Conservation (phyloP, 2,329 filamentous ascomycete species). For the Neophaeococcomyces mojaviensis region DNA sequence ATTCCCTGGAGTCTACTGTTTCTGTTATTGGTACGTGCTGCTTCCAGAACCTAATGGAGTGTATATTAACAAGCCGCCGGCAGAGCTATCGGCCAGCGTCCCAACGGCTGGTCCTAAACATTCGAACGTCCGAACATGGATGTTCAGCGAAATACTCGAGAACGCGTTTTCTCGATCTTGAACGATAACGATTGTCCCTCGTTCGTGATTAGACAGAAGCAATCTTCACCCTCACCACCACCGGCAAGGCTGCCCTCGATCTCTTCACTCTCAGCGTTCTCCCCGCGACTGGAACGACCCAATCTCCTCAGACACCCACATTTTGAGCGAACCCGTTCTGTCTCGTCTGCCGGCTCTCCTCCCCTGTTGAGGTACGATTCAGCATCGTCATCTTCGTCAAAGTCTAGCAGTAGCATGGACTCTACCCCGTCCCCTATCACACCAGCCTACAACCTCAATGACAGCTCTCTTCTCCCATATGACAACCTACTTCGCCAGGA, state of each 20-base stretch:
- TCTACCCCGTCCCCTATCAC: slow-evolving; percentile 23
- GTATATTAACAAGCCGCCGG: neutral
- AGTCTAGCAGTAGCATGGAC: slow-evolving; percentile 23
- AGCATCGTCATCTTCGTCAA: slow-evolving; percentile 17
- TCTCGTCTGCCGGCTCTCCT: slow-evolving; percentile 20
- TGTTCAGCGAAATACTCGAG: slow-evolving; percentile 22
- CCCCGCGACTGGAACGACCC: slow-evolving; percentile 16
- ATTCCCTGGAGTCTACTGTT: too few species aligned
- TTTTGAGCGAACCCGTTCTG: slow-evolving; percentile 19
- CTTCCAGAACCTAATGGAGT: neutral
- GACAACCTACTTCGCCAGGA: slow-evolving; percentile 22
- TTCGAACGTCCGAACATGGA: slow-evolving; percentile 23
- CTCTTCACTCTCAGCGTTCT: slow-evolving; percentile 10
- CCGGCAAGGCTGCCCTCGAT: slow-evolving; percentile 8
- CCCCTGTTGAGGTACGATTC: slow-evolving; percentile 18
- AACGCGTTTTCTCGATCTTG: slow-evolving; percentile 33
- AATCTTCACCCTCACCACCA: slow-evolving; percentile 15
- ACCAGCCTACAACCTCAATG: slow-evolving; percentile 20
- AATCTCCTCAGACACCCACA: slow-evolving; percentile 16
- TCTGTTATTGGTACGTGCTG: neutral
- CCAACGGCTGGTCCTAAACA: slow-evolving; percentile 18
- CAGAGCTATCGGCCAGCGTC: slow-evolving; percentile 18
- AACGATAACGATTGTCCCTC: slow-evolving; percentile 43
- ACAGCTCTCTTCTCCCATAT: slow-evolving; percentile 17
- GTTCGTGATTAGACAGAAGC: slow-evolving; percentile 34